phyloP scores from a whole-genome alignment of 129 eudicot species.

The Helichrysum umbraculigerum region DNA sequence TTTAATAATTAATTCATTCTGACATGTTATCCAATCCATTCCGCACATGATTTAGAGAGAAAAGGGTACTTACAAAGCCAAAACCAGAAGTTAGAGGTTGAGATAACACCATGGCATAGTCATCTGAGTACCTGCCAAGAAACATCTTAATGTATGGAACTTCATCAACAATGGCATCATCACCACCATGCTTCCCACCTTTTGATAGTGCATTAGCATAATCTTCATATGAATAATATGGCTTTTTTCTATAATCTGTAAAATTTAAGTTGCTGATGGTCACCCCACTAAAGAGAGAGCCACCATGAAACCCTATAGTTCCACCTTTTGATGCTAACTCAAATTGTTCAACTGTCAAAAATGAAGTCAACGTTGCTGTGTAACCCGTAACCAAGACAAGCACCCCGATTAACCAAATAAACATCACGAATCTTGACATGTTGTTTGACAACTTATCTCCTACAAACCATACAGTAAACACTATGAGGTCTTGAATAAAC shows the following conservation, averaged over 20 bases:
- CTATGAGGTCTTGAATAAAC: neutral
- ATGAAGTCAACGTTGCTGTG: slow-evolving; percentile 47
- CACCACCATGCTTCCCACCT: slow-evolving; percentile 45
- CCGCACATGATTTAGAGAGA: too few relatives aligned
- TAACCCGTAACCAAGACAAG: slow-evolving; percentile 46
- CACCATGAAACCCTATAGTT: slow-evolving; percentile 41
- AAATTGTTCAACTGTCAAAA: slow-evolving; percentile 44
- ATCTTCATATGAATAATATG: slow-evolving; percentile 19
- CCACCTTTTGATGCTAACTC: slow-evolving; percentile 33
- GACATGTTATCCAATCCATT: too few relatives aligned
- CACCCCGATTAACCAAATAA: slow-evolving; percentile 40
- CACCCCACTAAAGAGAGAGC: slow-evolving; percentile 29
- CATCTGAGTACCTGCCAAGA: slow-evolving; percentile 27
- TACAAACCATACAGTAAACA: slow-evolving; percentile 1
- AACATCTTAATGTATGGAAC: slow-evolving; percentile 36
- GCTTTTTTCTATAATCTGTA: neutral
- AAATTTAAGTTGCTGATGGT: slow-evolving; percentile 23
- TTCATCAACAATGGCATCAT: slow-evolving; percentile 38
- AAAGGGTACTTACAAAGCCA: slow-evolving; percentile 44
- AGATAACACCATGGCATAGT: slow-evolving; percentile 43
- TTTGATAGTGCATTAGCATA: slow-evolving; percentile 37
- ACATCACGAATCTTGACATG: slow-evolving; percentile 36
- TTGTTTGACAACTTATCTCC: slow-evolving; percentile 38
- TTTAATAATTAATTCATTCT: too few relatives aligned
- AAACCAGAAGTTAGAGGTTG: slow-evolving; percentile 37